A percentile compares a stretch with the other conserved stretches of the same genome.
These are phyloP conservation scores for Aspergillus sp. DNA, from an alignment of 2,329 filamentous ascomycete genomes.

Conservation along the genomic window DNA sequence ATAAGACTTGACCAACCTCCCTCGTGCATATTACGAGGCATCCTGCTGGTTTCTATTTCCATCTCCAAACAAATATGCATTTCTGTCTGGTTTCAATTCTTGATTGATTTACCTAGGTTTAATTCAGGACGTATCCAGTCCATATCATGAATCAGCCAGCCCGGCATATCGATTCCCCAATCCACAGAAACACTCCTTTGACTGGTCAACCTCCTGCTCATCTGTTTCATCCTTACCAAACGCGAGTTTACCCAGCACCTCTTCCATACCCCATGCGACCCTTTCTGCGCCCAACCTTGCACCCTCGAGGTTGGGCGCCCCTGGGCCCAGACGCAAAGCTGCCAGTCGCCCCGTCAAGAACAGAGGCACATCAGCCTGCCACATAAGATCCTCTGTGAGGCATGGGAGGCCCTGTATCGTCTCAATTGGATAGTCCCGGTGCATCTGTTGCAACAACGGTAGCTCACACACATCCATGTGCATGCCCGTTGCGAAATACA, in stretches of 20 bases:
- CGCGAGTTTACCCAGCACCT: conserved; percentile 44
- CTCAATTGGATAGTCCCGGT: conserved; percentile 60
- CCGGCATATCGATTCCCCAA: conserved; percentile 41
- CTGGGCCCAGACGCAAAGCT: conserved; percentile 67
- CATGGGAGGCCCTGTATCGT: conserved; percentile 68
- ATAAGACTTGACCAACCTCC: too few relatives aligned
- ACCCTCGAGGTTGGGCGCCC: conserved; percentile 71
- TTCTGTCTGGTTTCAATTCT: neutral
- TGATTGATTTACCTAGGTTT: too few relatives aligned
- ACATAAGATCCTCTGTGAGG: conserved; percentile 74
- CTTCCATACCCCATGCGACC: conserved; percentile 68
- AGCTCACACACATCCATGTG: conserved; percentile 62
- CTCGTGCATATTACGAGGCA: too few relatives aligned
- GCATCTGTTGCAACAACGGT: conserved; percentile 61
- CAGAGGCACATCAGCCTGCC: conserved; percentile 69
- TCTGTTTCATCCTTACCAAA: conserved; percentile 18
- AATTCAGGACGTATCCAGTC: too few relatives aligned
- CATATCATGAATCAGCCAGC: conserved; percentile 15
- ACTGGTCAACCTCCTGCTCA: conserved; percentile 22
- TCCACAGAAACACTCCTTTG: conserved; percentile 40
- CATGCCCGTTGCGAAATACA: conserved; percentile 75
- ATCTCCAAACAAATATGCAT: neutral
- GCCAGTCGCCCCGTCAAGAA: conserved; percentile 71
- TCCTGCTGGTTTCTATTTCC: too few relatives aligned
- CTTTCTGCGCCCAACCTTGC: conserved; percentile 72